Conservation (phyloP, 1,139 yeast genomes). For the Saccharomyces hybrid region DNA sequence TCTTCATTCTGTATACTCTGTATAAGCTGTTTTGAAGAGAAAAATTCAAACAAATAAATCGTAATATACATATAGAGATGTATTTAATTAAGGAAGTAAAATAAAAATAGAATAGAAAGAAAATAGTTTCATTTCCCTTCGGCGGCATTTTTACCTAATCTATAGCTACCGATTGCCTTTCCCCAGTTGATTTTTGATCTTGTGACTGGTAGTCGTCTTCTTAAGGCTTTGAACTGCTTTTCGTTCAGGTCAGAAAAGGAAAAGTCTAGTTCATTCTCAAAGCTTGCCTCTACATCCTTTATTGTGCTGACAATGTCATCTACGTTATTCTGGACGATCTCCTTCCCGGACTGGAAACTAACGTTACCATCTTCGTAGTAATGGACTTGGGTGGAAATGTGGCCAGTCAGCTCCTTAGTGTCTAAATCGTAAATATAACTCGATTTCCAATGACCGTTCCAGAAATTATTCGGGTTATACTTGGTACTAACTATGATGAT, state of each 20-base stretch:
- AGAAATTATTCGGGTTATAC: slow-evolving; percentile 68
- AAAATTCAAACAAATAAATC: not conserved
- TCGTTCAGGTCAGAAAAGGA: slow-evolving; percentile 72
- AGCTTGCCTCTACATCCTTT: slow-evolving; percentile 49
- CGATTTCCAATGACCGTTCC: slow-evolving; percentile 88
- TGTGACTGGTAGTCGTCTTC: slow-evolving; percentile 89
- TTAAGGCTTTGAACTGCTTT: slow-evolving; percentile 67
- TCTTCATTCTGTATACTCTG: slow-evolving; percentile 63
- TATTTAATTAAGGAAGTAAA: not conserved
- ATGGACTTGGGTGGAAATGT: slow-evolving; percentile 66
- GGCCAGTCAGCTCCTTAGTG: slow-evolving; percentile 42
- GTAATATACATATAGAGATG: not conserved
- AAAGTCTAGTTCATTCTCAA: slow-evolving; percentile 53
- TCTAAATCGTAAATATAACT: slow-evolving; percentile 42
- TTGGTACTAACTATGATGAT: slow-evolving; percentile 64
- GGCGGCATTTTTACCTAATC: slow-evolving; percentile 77
- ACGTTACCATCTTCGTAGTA: slow-evolving; percentile 97
- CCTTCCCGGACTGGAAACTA: slow-evolving; percentile 52
- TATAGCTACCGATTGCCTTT: slow-evolving; percentile 80
- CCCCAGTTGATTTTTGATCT: slow-evolving; percentile 94
- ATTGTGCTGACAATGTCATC: slow-evolving; percentile 42
- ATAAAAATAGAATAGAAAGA: not conserved
- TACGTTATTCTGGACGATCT: slow-evolving; percentile 26
- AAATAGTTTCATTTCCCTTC: slow-evolving; percentile 29
- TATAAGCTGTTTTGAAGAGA: slow-evolving; percentile 41